These are phyloP conservation scores for Rhodotorula sphaerocarpa DNA, from an alignment of 768 basidiomycete species.

Conservation along the genomic window DNA sequence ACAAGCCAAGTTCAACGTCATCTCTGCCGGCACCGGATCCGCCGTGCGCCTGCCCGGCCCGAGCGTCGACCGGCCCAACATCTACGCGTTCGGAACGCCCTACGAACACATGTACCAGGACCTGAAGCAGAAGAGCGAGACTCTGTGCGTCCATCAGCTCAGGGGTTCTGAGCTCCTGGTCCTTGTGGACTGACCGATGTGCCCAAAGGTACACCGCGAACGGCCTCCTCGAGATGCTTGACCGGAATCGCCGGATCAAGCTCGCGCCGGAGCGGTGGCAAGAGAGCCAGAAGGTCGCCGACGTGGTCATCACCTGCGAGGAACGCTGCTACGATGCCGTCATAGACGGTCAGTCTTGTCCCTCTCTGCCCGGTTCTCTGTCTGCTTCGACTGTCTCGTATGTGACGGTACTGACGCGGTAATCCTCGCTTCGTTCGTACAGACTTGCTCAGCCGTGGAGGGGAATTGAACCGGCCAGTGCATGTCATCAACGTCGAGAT, in stretches of 20 bases:
- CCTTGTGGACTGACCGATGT: not conserved
- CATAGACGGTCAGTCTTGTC: slow-evolving; percentile 68
- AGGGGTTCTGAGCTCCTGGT: no score
- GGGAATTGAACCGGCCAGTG: slow-evolving; percentile 86
- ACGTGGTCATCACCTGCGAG: slow-evolving; percentile 97
- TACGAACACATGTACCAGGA: slow-evolving; percentile 94
- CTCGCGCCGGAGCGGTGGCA: slow-evolving; percentile 94
- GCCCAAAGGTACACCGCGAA: slow-evolving; percentile 73
- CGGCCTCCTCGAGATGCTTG: slow-evolving; percentile 89
- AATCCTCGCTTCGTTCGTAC: not conserved
- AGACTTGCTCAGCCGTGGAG: slow-evolving; percentile 80
- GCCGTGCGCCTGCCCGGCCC: slow-evolving; percentile 93
- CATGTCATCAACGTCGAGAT: slow-evolving; percentile 97
- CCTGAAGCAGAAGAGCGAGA: slow-evolving; percentile 67
- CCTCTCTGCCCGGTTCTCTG: not conserved
- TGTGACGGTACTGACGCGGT: not conserved
- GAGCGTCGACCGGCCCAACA: slow-evolving; percentile 94
- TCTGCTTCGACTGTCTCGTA: no score
- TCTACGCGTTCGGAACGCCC: slow-evolving; percentile 91
- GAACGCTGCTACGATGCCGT: slow-evolving; percentile 98
- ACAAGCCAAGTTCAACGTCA: slow-evolving; percentile 81
- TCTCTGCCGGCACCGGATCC: slow-evolving; percentile 92
- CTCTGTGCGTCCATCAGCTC: slow-evolving; percentile 55
- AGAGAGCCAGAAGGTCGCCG: slow-evolving; percentile 76
- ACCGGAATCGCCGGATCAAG: slow-evolving; percentile 87